Conservation (phyloP, 2,329 filamentous ascomycete species). For the Diplodia corticola region DNA sequence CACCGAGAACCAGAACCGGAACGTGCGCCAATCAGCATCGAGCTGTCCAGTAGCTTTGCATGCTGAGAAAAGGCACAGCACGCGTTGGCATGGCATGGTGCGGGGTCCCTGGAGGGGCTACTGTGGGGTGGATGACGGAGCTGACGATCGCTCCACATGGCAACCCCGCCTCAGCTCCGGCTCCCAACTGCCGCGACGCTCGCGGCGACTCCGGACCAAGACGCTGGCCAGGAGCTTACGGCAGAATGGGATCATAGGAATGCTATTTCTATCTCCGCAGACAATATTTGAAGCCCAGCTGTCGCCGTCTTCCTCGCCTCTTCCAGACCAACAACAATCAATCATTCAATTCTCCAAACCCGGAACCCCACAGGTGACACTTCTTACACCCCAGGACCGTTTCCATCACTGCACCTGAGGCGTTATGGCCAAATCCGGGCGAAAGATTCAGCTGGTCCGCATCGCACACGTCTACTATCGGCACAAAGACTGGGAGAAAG, state of each 20-base stretch:
- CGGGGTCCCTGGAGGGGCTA: conserved; percentile 17
- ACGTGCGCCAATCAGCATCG: not conserved
- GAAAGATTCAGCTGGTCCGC: conserved; percentile 19
- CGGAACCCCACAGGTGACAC: not conserved
- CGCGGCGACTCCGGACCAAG: not conserved
- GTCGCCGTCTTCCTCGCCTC: not conserved
- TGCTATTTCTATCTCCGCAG: conserved; percentile 12
- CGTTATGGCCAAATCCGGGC: conserved; percentile 16
- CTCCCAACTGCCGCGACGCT: conserved; percentile 15
- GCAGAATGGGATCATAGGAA: not conserved
- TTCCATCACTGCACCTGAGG: not conserved
- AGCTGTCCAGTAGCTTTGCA: not conserved
- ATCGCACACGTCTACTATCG: conserved; percentile 27
- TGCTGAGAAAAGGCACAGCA: not conserved
- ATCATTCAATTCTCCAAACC: not conserved
- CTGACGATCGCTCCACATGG: conserved; percentile 19
- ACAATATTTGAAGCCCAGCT: not conserved
- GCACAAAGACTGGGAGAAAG: conserved; percentile 25
- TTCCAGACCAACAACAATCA: not conserved
- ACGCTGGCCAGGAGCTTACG: not conserved
- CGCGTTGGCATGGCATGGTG: conserved; percentile 9
- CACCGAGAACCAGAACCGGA: not conserved
- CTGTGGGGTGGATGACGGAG: conserved; percentile 19
- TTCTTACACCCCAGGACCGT: not conserved
- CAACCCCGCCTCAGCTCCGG: conserved; percentile 17